Percentiles rank a stretch among this genome's conserved stretches.
These are phyloP conservation scores for Annulohypoxylon maeteangense DNA, from an alignment of 495 filamentous ascomycete genomes.

Conservation along the genomic window DNA sequence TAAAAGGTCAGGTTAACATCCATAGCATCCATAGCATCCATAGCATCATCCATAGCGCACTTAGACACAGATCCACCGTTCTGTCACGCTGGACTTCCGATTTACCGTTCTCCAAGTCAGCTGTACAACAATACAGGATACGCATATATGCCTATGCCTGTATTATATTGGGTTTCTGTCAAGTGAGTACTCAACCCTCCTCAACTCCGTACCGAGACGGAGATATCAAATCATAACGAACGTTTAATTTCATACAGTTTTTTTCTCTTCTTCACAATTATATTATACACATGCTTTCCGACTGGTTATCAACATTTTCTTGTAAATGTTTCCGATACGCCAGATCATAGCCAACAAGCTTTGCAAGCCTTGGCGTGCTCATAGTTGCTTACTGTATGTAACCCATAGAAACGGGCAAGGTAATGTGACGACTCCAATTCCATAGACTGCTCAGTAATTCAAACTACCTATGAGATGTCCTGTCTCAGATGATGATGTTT, in stretches of 20 bases:
- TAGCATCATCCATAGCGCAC: too few relatives aligned
- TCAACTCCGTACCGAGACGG: slow-evolving; percentile 4
- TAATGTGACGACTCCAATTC: slow-evolving; percentile 44
- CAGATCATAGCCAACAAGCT: slow-evolving; percentile 36
- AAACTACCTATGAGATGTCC: slow-evolving; percentile 36
- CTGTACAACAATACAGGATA: neutral
- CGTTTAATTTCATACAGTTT: neutral
- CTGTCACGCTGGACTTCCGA: neutral
- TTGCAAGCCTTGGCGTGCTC: slow-evolving; percentile 39
- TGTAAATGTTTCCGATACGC: slow-evolving; percentile 23
- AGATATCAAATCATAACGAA: slow-evolving; percentile 2
- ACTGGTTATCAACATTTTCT: slow-evolving; percentile 22
- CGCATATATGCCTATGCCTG: neutral
- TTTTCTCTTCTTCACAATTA: too few relatives aligned
- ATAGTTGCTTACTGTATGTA: slow-evolving; percentile 46
- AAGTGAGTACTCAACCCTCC: neutral
- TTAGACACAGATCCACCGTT: too few relatives aligned
- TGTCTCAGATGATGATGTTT: slow-evolving; percentile 38
- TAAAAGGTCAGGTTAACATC: neutral
- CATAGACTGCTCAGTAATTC: slow-evolving; percentile 35
- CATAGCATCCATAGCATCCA: neutral
- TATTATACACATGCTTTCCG: slow-evolving; percentile 13
- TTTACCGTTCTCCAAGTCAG: neutral
- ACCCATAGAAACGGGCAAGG: slow-evolving; percentile 36
- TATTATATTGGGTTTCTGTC: neutral